Conservation (phyloP, 306 rosid species). For the Corylus americana region DNA sequence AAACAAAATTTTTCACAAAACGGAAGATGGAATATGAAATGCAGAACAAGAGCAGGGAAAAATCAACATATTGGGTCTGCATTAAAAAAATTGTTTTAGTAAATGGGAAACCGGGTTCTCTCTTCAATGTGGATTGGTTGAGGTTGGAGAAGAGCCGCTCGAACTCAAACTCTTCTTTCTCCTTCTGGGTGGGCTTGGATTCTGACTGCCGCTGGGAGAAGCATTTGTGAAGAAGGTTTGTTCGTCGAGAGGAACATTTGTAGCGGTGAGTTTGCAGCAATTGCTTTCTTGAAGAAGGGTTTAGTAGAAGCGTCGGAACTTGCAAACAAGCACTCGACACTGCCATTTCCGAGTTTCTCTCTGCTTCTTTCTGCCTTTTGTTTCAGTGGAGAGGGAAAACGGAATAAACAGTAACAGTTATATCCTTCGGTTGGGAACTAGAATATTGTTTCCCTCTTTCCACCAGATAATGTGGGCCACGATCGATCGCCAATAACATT, state of each 20-base stretch:
- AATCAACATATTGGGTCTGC: neutral
- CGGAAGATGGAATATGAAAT: neutral
- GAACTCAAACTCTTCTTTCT: conserved; percentile 28
- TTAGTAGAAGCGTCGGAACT: conserved; percentile 5
- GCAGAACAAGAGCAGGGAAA: neutral
- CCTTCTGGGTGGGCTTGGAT: conserved; percentile 30
- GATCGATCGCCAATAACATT: too few relatives aligned
- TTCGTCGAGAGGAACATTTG: conserved; percentile 21
- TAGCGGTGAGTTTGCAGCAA: conserved; percentile 7
- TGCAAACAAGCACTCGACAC: conserved; percentile 26
- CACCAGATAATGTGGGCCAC: neutral
- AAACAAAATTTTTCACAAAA: neutral
- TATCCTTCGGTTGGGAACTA: neutral
- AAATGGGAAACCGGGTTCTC: conserved; percentile 68
- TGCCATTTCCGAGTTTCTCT: conserved; percentile 12
- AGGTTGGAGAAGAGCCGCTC: conserved; percentile 75
- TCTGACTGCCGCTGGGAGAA: conserved; percentile 37
- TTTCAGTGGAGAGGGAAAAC: conserved; percentile 11
- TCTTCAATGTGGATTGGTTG: conserved; percentile 62
- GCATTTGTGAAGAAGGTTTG: conserved; percentile 32
- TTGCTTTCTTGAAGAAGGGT: conserved; percentile 29
- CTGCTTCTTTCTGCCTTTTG: neutral
- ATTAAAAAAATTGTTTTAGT: conserved; percentile 5
- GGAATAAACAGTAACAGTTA: neutral
- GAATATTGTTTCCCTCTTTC: neutral